A percentile compares a stretch with the other conserved stretches of the same genome.
Evolutionary conservation across 768 basidiomycete species (phyloP).

Genomic region (Trametes villosa): DNA sequence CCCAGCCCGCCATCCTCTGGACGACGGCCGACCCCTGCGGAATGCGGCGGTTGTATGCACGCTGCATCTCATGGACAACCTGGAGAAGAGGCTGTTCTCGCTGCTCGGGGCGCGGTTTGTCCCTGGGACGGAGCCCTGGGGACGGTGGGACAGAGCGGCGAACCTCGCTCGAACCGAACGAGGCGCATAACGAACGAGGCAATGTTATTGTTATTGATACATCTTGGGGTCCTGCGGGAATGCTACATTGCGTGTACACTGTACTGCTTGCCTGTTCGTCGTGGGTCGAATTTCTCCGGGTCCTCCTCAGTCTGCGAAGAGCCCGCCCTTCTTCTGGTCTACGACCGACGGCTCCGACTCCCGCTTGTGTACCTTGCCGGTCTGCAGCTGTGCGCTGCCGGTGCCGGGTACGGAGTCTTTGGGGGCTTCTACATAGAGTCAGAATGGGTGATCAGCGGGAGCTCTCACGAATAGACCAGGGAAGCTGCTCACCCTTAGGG

Average conservation of each 20-base stretch:
- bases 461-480: background rate
- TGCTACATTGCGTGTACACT: no score
- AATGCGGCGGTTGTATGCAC: slow-evolving; percentile 30
- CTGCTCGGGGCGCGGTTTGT: slow-evolving; percentile 51
- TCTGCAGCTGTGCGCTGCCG: slow-evolving; percentile 25
- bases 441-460: background rate
- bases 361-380: background rate
- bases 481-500: slow-evolving; percentile 38
- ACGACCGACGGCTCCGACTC: background rate
- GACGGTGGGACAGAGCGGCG: slow-evolving; percentile 45
- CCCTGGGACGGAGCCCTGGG: slow-evolving; percentile 59
- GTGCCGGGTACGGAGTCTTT: slow-evolving; percentile 28
- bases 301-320: slow-evolving; percentile 34
- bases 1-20: slow-evolving; percentile 33
- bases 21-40: slow-evolving; percentile 19
- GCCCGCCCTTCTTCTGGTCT: slow-evolving; percentile 27
- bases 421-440: slow-evolving; percentile 25
- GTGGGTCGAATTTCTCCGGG: background rate
- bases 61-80: slow-evolving; percentile 35
- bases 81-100: slow-evolving; percentile 47
- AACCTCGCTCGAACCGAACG: background rate
- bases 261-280: no score
- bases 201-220: background rate
- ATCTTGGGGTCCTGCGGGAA: no score
- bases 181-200: background rate